These are phyloP conservation scores for Letharia columbiana DNA, from an alignment of 495 filamentous ascomycete genomes.

Conservation along the genomic window DNA sequence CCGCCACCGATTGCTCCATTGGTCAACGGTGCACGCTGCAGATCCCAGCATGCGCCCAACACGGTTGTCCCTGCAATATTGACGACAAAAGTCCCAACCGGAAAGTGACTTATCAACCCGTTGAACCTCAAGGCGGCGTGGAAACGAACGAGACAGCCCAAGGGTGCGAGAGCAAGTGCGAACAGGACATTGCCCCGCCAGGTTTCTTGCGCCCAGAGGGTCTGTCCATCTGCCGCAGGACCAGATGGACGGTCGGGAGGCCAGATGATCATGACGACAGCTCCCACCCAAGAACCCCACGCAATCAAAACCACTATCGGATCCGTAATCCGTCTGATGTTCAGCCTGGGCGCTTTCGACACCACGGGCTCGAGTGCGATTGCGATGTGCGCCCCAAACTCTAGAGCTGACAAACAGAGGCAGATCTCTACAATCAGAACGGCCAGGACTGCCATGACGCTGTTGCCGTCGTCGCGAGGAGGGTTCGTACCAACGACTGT, in stretches of 20 bases:
- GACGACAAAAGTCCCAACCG: neutral
- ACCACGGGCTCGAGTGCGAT: neutral
- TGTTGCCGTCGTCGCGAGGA: neutral
- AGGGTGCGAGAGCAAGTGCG: neutral
- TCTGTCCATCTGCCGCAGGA: neutral
- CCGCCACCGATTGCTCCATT: slow-evolving; percentile 34
- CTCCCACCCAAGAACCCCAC: neutral
- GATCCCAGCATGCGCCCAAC: neutral
- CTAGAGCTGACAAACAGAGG: neutral
- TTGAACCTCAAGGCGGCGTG: neutral
- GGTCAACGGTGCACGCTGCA: neutral
- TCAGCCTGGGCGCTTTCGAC: neutral
- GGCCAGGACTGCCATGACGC: neutral
- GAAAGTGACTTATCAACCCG: neutral
- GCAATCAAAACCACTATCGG: neutral
- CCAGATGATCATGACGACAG: neutral
- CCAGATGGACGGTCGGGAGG: neutral
- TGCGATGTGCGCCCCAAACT: neutral
- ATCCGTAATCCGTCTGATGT: neutral
- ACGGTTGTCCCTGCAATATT: neutral
- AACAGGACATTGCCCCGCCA: neutral
- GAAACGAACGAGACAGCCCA: neutral
- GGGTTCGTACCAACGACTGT: neutral
- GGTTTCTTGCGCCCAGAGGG: neutral
- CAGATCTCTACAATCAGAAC: neutral